Evolutionary conservation across 495 filamentous ascomycete species (phyloP), one percentile per base, ranked within the genome.

Genomic region (Xanthoparmelia taractica): DNA sequence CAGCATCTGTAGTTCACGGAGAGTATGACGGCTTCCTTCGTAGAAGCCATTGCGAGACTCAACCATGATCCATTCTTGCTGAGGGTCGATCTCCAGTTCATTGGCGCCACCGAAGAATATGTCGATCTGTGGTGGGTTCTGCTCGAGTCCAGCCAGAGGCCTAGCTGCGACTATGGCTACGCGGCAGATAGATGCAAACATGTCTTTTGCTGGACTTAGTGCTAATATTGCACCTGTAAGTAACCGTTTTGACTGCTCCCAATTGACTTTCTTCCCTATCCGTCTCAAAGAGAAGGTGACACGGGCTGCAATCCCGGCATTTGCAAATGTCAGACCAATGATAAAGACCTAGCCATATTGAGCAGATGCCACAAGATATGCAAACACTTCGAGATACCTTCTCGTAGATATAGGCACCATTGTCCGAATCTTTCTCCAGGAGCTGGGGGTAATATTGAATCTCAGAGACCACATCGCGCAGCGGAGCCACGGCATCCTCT

Each of bases 231-330:
- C 79, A 1, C 91, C 91, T 0, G 84, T 76, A 5, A 85, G 79
- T 12, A 96, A 77, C 0, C 92, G 83, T 60, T 85, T 87, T 0
- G 88, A 89, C 58, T 91, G 84, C 29, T 83, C 75, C 92, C 92
- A 96, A 0, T 81, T 76, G 40, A 96, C 85, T n/a, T 75, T 80
- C 66, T 86, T 90, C 8, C 77, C 80, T 1, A 86, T 81, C 43
- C 87, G 80, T 45, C 75, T 71, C 1, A 87, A 82, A 0, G 88
- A 91, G 70, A 96, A 95, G 18, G 81, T 81, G 18, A 94, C 73
- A 38, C 86, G 83, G 45, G 80, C 79, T 23, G 87, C 85, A 15
- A 90, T 77, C 0, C 89, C 91, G 23, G 79, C 73, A 10, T 72
- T 73, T 2, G 86, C 75, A 68, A 90, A 84, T 0, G 85, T 82